Conservation (phyloP, 495 filamentous ascomycete genomes). For the Cudoniella acicularis region DNA sequence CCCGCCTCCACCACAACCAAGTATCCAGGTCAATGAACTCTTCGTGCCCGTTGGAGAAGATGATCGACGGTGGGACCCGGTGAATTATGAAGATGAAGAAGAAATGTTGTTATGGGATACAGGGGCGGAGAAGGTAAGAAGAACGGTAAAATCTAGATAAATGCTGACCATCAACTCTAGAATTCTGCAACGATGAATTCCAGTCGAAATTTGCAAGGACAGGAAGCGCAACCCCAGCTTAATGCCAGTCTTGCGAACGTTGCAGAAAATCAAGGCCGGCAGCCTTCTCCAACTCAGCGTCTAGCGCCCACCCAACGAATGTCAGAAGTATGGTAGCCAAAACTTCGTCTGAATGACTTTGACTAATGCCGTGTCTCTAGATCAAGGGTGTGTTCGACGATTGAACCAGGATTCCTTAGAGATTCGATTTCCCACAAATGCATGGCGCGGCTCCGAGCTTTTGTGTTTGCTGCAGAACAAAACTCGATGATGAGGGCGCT, state of each 20-base stretch:
- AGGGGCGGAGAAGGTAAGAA: conserved; percentile 50
- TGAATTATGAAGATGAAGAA: conserved; percentile 59
- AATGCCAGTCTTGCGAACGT: conserved; percentile 20
- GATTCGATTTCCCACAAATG: not conserved
- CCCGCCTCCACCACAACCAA: conserved; percentile 54
- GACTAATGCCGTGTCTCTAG: conserved; percentile 24
- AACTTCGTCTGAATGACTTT: not conserved
- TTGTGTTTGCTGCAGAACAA: no score
- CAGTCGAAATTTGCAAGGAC: conserved; percentile 30
- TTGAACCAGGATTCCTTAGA: conserved; percentile 16
- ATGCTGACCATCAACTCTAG: conserved; percentile 12
- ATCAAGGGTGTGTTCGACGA: conserved; percentile 54
- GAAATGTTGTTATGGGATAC: conserved; percentile 81
- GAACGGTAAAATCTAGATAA: conserved; percentile 7
- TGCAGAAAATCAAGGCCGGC: not conserved
- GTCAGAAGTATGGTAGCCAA: conserved; percentile 44
- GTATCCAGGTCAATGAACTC: conserved; percentile 66
- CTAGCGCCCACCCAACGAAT: conserved; percentile 66
- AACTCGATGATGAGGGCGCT: no score
- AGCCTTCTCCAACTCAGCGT: conserved; percentile 24
- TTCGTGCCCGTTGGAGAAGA: conserved; percentile 75
- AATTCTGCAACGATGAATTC: conserved; percentile 31
- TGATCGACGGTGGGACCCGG: conserved; percentile 77
- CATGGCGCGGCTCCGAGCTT: not conserved
- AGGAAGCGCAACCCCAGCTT: conserved; percentile 20